Conservation (phyloP, 495 filamentous ascomycete species). For the Gamarada debralockiae region DNA sequence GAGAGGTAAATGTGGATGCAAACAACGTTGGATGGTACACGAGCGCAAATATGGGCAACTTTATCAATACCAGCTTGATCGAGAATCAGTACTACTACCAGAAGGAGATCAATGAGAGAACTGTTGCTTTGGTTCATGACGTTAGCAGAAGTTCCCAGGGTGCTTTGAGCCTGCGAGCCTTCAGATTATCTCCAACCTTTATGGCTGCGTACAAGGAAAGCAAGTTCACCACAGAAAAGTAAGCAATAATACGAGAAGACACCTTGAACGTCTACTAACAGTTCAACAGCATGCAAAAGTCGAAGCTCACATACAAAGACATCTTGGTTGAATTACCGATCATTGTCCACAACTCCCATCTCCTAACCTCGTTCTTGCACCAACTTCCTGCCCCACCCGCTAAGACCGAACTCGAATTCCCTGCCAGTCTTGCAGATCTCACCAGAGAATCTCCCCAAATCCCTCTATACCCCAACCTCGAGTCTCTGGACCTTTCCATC, state of each 20-base stretch:
- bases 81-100: conserved; percentile 99
- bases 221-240: conserved; percentile 97
- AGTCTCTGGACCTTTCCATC: conserved; percentile 83
- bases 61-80: conserved; percentile 88
- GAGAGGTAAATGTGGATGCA: conserved; percentile 97
- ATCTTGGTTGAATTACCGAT: conserved; percentile 92
- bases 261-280: conserved; percentile 23
- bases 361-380: conserved; percentile 92
- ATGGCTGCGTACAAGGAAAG: conserved; percentile 91
- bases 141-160: conserved; percentile 91
- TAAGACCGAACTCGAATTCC: conserved; percentile 61
- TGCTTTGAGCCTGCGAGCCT: conserved; percentile 83
- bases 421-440: conserved; percentile 72
- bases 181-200: conserved; percentile 82
- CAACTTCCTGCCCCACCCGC: conserved; percentile 59
- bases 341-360: conserved; percentile 91
- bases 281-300: conserved; percentile 72
- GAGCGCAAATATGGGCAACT: conserved; percentile 98
- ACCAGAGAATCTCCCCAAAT: conserved; percentile 41
- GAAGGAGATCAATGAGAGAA: conserved; percentile 85
- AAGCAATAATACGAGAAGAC: conserved; percentile 29
- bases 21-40: conserved; percentile 99
- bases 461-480: conserved; percentile 81
- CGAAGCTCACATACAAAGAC: conserved; percentile 87
- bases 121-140: conserved; percentile 92